Evolutionary conservation across 164 flowering plant genomes (phyloP).

Genomic region (Stephania japonica): DNA sequence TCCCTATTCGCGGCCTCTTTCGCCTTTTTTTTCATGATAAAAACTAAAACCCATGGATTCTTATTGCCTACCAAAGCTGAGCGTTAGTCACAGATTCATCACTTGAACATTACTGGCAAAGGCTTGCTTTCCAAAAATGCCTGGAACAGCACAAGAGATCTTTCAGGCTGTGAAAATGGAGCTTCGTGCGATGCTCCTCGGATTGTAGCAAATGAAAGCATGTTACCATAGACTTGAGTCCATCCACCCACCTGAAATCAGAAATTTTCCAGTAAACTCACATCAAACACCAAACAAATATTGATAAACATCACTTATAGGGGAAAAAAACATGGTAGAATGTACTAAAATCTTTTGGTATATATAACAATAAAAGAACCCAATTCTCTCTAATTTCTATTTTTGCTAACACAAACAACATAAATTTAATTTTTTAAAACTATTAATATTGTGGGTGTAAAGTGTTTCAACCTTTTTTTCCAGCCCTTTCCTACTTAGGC

Average conservation of each 20-base stretch:
- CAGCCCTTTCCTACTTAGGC: too few species aligned
- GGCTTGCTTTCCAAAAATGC: conserved; percentile 38
- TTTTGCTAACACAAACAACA: too few species aligned
- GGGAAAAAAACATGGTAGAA: not conserved
- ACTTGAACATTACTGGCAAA: conserved; percentile 24
- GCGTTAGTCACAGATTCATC: conserved; percentile 7
- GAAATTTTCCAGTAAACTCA: not conserved
- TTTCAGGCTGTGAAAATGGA: conserved; percentile 49
- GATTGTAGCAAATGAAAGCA: conserved; percentile 44
- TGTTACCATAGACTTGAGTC: conserved; percentile 46
- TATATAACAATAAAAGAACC: too few species aligned
- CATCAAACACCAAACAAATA: not conserved
- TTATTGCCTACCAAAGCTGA: not conserved
- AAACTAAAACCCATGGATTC: too few species aligned
- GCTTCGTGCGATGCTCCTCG: conserved; percentile 60
- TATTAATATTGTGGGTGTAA: too few species aligned
- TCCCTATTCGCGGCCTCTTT: not conserved
- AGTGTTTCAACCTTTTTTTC: too few species aligned
- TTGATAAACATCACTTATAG: not conserved
- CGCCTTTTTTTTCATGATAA: not conserved
- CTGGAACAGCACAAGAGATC: conserved; percentile 41
- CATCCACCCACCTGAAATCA: conserved; percentile 54
- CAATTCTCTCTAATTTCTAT: too few species aligned
- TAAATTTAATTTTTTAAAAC: too few species aligned
- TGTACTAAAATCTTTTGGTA: too few species aligned